Percentiles rank a stretch among this genome's conserved stretches.
phyloP scores from a whole-genome alignment of 2,329 filamentous ascomycete species.

The Alternaria ventricosa region DNA sequence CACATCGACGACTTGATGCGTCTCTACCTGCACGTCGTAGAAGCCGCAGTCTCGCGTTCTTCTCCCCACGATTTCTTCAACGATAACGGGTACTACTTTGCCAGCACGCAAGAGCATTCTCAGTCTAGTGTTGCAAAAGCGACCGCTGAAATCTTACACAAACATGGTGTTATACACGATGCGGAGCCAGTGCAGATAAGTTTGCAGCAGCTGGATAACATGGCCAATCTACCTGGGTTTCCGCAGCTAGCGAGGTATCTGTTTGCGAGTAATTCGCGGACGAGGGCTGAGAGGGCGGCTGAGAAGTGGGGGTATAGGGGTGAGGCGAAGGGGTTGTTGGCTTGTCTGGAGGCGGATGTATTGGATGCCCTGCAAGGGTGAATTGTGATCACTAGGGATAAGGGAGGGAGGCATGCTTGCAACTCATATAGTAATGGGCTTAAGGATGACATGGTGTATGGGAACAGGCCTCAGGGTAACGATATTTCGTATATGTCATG shows the following conservation, averaged over 20 bases:
- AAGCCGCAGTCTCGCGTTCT: slow-evolving; percentile 55
- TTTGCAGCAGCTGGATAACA: slow-evolving; percentile 35
- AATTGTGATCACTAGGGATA: neutral
- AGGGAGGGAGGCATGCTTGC: neutral
- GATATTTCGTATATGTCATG: neutral
- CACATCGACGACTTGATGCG: slow-evolving; percentile 67
- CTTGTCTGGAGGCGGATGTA: slow-evolving; percentile 42
- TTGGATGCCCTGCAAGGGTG: slow-evolving; percentile 17
- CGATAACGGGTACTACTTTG: slow-evolving; percentile 56
- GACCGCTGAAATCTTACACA: slow-evolving; percentile 34
- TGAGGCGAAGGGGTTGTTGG: slow-evolving; percentile 56
- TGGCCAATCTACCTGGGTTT: slow-evolving; percentile 24
- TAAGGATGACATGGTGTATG: neutral
- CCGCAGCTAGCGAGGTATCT: slow-evolving; percentile 41
- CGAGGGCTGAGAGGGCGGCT: slow-evolving; percentile 59
- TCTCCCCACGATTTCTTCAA: slow-evolving; percentile 61
- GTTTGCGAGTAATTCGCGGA: slow-evolving; percentile 62
- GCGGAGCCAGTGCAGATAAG: slow-evolving; percentile 30
- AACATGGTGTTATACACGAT: slow-evolving; percentile 28
- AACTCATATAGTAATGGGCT: neutral
- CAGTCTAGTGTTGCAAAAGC: slow-evolving; percentile 37
- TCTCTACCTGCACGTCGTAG: slow-evolving; percentile 61
- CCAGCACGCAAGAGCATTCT: slow-evolving; percentile 45
- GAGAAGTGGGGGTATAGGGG: slow-evolving; percentile 65
- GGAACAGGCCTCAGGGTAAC: neutral